A percentile compares a stretch with the other conserved stretches of the same genome.
phyloP scores from a whole-genome alignment of 179 eudicot species.

The Patellifolia procumbens region DNA sequence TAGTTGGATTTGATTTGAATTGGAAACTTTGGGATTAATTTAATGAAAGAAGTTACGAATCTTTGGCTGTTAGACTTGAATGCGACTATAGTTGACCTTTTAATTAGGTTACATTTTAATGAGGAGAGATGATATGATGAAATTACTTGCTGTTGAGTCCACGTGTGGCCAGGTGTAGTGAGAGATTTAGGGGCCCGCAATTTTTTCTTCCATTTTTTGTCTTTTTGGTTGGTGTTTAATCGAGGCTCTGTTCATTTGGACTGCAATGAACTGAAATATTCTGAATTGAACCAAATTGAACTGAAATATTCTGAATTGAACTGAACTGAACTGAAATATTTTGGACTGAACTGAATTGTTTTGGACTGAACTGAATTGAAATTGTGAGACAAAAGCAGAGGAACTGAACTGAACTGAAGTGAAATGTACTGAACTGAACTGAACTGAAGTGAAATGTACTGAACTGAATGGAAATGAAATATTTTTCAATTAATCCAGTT shows the following conservation, averaged over 20 bases:
- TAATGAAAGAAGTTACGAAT: neutral
- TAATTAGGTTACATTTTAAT: neutral
- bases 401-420: too few species aligned
- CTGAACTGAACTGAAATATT: neutral
- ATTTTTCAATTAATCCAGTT: too few species aligned
- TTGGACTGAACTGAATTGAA: neutral
- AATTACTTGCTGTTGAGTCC: constrained; percentile 9
- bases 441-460: too few species aligned
- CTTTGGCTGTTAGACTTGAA: constrained; percentile 25
- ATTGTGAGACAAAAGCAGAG: too few species aligned
- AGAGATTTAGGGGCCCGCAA: constrained; percentile 19
- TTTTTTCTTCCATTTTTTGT: neutral
- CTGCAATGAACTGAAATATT: too few species aligned
- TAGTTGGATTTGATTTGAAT: constrained; percentile 35
- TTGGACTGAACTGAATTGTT: neutral
- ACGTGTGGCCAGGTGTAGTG: constrained; percentile 33
- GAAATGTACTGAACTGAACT: too few species aligned
- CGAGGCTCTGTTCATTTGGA: too few species aligned
- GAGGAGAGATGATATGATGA: neutral
- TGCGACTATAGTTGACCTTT: constrained; percentile 43
- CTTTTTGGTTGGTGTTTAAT: neutral
- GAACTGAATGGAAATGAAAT: too few species aligned
- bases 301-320: too few species aligned
- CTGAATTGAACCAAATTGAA: too few species aligned
- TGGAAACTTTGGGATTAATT: constrained; percentile 4